A percentile compares a stretch with the other conserved stretches of the same genome.
Evolutionary conservation across 768 basidiomycete genomes (phyloP).

Genomic region (Hygrocybe coccinea): DNA sequence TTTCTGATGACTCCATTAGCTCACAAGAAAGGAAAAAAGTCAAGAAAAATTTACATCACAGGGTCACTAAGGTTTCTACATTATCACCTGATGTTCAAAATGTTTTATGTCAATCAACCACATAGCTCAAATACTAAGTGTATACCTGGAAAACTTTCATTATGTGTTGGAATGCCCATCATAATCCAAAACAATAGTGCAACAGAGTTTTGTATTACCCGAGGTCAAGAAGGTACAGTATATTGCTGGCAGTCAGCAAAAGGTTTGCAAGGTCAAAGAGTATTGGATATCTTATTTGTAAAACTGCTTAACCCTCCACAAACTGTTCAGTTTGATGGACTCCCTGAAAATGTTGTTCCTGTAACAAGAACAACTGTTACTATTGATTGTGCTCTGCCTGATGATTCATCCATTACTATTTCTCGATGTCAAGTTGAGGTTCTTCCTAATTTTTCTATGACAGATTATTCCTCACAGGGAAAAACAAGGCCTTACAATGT

Average conservation of each 20-base stretch:
- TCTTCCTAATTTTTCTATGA: constrained; percentile 28
- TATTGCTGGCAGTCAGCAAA: constrained; percentile 20
- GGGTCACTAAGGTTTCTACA: neutral
- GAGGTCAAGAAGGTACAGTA: constrained; percentile 27
- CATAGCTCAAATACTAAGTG: constrained; percentile 11
- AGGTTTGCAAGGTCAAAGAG: constrained; percentile 11
- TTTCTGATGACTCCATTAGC: constrained; percentile 19
- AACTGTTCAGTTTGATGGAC: neutral
- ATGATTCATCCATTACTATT: constrained; percentile 16
- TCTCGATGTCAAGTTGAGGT: constrained; percentile 21
- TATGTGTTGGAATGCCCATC: constrained; percentile 29
- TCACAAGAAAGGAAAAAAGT: neutral
- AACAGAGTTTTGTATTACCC: constrained; percentile 29
- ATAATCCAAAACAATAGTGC: constrained; percentile 25
- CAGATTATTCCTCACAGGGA: constrained; percentile 24
- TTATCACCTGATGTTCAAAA: neutral
- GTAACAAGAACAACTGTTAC: constrained; percentile 6
- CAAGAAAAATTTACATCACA: neutral
- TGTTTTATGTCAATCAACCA: constrained; percentile 8
- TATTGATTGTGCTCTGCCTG: constrained; percentile 15
- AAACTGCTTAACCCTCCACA: constrained; percentile 14
- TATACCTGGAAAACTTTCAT: constrained; percentile 26
- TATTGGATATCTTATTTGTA: constrained; percentile 19
- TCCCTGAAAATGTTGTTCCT: constrained; percentile 21
- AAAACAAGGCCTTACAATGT: constrained; percentile 23